These are phyloP conservation scores for Pontederia paniculata DNA, from an alignment of 176 grass and related monocot species.

Conservation along the genomic window DNA sequence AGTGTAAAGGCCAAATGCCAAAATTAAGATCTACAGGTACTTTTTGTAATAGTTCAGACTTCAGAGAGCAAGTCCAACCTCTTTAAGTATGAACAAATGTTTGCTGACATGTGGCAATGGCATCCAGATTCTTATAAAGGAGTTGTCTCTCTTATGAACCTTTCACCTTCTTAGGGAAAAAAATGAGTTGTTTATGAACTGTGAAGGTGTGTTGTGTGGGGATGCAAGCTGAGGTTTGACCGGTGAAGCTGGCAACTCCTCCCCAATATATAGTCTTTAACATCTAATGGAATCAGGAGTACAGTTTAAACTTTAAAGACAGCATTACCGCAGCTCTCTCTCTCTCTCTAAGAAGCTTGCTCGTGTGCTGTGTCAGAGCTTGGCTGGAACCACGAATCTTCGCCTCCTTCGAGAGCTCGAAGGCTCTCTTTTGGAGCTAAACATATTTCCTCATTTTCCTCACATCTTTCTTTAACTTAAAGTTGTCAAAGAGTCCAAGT, in stretches of 20 bases:
- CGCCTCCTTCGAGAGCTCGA: neutral
- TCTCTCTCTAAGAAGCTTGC: neutral
- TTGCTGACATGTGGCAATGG: too few species aligned
- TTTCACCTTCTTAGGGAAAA: neutral
- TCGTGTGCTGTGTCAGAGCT: neutral
- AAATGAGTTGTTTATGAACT: neutral
- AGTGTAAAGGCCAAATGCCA: too few species aligned
- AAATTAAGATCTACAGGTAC: too few species aligned
- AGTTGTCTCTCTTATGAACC: too few species aligned
- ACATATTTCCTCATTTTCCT: neutral
- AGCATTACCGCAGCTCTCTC: neutral
- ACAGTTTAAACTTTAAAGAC: neutral
- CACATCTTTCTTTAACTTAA: neutral
- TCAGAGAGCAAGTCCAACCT: too few species aligned
- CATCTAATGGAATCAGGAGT: neutral
- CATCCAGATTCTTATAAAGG: too few species aligned
- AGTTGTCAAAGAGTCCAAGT: neutral
- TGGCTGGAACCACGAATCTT: neutral
- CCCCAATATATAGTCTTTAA: neutral
- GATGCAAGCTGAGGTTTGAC: slow-evolving; percentile 9
- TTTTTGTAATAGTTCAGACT: too few species aligned
- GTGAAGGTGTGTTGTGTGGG: too few species aligned
- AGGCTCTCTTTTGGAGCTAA: neutral
- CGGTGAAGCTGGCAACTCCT: slow-evolving; percentile 5
- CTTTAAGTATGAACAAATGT: too few species aligned